Evolutionary conservation across 768 basidiomycete species (phyloP).

Genomic region (Pleurotus tuber-regium): DNA sequence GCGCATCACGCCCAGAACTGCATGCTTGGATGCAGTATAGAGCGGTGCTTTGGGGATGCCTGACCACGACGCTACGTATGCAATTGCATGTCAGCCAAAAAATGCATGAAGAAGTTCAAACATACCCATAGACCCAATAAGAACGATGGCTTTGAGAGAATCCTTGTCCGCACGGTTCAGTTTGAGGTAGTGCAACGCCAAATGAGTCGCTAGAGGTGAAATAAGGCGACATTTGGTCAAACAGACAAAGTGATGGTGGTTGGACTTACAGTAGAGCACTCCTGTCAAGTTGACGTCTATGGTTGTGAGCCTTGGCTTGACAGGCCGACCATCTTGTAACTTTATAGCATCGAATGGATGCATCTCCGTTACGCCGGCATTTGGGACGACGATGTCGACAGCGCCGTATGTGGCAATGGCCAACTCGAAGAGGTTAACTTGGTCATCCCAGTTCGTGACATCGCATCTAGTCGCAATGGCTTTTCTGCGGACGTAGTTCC

Average conservation of each 20-base stretch:
- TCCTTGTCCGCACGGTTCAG: slow-evolving; percentile 28
- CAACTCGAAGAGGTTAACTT: slow-evolving; percentile 48
- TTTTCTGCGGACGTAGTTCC: slow-evolving; percentile 26
- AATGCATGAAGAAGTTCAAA: not conserved
- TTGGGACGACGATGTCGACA: slow-evolving; percentile 58
- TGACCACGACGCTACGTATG: slow-evolving; percentile 52
- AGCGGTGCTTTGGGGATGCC: slow-evolving; percentile 40
- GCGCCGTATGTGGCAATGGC: slow-evolving; percentile 43
- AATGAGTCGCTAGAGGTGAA: slow-evolving; percentile 38
- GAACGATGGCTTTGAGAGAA: slow-evolving; percentile 46
- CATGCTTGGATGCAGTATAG: slow-evolving; percentile 55
- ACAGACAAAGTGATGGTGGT: not conserved
- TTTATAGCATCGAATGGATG: slow-evolving; percentile 27
- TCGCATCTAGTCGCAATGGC: slow-evolving; percentile 44
- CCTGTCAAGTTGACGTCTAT: slow-evolving; percentile 49
- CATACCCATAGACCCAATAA: slow-evolving; percentile 56
- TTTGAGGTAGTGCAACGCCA: slow-evolving; percentile 50
- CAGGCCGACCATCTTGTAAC: slow-evolving; percentile 38
- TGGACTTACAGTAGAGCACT: slow-evolving; percentile 42
- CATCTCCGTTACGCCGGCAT: slow-evolving; percentile 44
- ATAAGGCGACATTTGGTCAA: not conserved
- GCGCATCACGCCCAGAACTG: slow-evolving; percentile 50
- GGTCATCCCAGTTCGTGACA: slow-evolving; percentile 54
- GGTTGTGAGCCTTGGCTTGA: slow-evolving; percentile 42
- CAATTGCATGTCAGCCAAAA: no score